Evolutionary conservation across 1,284 basidiomycete species (phyloP), one percentile per base, ranked within the genome.

Genomic region (Tetrapyrgos nigripes): DNA sequence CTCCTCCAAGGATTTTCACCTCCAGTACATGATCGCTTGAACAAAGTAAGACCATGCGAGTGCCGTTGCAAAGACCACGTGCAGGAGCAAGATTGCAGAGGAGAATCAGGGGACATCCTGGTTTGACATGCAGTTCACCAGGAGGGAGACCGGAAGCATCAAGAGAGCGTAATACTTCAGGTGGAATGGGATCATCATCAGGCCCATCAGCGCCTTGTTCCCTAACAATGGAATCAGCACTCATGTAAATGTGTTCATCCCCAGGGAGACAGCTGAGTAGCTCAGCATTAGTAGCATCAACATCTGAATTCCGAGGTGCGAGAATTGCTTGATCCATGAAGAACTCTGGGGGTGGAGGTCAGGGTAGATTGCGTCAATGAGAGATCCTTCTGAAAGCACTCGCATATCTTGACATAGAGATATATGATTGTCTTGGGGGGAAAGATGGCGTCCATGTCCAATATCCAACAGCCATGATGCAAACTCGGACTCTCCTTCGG

Each of bases 41-140:
- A 8, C 57, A 27, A 2, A 43, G 55, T 1, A 79, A 9, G 2
- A 72, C 51, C 53, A 70, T 59, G 0, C 71, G 50, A 0, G 71
- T 75, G 1, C 76, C 73, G 70, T 79, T 78, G 60, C 76, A 78
- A 1, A 79, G 63, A 1, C 77, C 76, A 78, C n/a, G n/a, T n/a
- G n/a, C n/a, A n/a, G n/a, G n/a, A n/a, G n/a, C n/a, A n/a, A n/a
- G n/a, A n/a, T n/a, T 79, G 4, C 72, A 64, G 0, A 79, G 58
- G 0, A 78, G 57, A n/a, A 78, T 76, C 1, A 79, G n/a, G 3
- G 76, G 73, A 43, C 65, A 61, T 8, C 69, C 74, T 4, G 65
- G 28, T 21, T 68, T 70, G 19, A 74, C 52, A 1, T 51, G 11
- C 2, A 73, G 63, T 33, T 69, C 62, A 8, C 61, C 61, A 1